Base-by-base conservation (phyloP, 2,329 filamentous ascomycete species). In the Fusarium aywerte region DNA sequence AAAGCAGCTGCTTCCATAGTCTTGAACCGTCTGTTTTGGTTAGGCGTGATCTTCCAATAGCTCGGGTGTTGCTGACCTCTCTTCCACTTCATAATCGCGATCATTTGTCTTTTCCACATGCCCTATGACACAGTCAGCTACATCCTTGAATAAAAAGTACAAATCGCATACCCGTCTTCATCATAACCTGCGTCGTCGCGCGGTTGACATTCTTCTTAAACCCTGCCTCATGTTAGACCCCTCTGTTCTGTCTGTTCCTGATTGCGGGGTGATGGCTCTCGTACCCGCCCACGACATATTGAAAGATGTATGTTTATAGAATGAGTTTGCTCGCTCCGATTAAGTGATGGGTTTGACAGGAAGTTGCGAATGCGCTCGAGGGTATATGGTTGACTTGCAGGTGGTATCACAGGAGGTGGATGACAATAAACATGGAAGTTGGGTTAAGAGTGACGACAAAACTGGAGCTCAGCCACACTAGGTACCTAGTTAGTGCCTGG, bases 101-200 rank as follows among this genome's bases (percentile, higher is more conserved):
- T 99, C 96, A 79, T 95, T 97, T 25, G 96, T 99, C 83, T 96
- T 95, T 82, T 99, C 96, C 74, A 99, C 96, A 83, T 98, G 96
- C 62, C 96, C 92, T 89, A 72, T 9, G 43, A 4, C 7, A 16
- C 25, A 29, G 36, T 75, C 29, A 76, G 69, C 47, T 31, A 20
- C 18, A 5, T 25, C 15, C 31, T 13, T 21, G 7, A 20, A 2
- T 12, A 45, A 18, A 9, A 15, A 18, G 27, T 20, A 29, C 10
- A 11, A 15, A 25, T 15, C 33, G 75, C 84, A 68, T 79, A 92
- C 90, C 92, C 58, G 94, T 97, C 87, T 99, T 99, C 95, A 99
- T 98, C 93, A 99, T 97, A 67, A 98, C 95, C 89, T 97, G 94
- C 82, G 96, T 99, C 81, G 95, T 97, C 75, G 95, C 95, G 83